Conservation (phyloP, 257 asterid species). For the Nyctanthes arbortristis region DNA sequence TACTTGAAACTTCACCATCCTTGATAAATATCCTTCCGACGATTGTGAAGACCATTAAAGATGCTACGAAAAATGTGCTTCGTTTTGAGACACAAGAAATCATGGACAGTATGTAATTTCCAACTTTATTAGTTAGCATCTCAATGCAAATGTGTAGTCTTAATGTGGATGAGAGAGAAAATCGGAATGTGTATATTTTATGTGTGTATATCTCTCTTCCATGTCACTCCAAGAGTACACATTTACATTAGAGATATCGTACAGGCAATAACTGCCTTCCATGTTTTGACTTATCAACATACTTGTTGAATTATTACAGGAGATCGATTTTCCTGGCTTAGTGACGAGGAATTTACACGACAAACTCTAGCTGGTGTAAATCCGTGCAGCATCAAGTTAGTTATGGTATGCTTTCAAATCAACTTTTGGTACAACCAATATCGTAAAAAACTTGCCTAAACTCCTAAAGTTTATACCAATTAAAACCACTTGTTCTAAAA, state of each 20-base stretch:
- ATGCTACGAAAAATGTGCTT: constrained; percentile 27
- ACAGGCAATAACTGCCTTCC: constrained; percentile 15
- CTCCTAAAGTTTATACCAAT: no score
- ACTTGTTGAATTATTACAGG: constrained; percentile 26
- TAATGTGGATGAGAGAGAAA: no score
- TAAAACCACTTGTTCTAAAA: no score
- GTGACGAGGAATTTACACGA: constrained; percentile 72
- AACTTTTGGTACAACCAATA: background rate
- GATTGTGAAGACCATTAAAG: constrained; percentile 37
- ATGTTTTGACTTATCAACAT: background rate
- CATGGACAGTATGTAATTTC: constrained; percentile 47
- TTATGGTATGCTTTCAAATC: constrained; percentile 42
- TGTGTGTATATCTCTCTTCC: background rate
- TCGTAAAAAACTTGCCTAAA: background rate
- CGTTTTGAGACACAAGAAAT: constrained; percentile 55
- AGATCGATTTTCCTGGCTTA: constrained; percentile 71
- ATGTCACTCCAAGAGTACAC: background rate
- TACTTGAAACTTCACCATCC: constrained; percentile 23
- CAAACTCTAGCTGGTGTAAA: constrained; percentile 75
- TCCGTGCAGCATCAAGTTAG: constrained; percentile 56
- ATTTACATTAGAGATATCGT: background rate
- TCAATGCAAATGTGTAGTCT: no score
- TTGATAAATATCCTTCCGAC: constrained; percentile 38
- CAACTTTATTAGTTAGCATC: no score
- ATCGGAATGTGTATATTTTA: no score